phyloP scores from a whole-genome alignment of 1,139 yeast species.

The Diutina siamensis region DNA sequence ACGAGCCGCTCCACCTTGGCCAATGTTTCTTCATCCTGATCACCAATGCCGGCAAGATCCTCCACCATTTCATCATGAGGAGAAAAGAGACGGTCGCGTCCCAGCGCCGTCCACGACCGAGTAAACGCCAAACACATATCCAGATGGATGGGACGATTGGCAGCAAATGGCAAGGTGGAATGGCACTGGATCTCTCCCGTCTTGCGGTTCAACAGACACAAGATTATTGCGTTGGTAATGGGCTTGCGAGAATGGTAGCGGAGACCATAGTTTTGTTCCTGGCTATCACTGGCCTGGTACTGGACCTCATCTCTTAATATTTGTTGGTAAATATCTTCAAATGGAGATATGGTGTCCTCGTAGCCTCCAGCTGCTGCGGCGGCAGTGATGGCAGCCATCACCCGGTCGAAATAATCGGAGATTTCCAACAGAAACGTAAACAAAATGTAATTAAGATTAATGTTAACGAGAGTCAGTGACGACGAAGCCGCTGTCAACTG shows the following conservation, averaged over 20 bases:
- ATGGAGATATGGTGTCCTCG: not conserved
- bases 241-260: not conserved
- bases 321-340: not conserved
- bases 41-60: not conserved
- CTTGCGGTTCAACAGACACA: slow-evolving; percentile 4
- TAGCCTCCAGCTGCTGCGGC: not conserved
- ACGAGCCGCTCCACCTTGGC: not conserved
- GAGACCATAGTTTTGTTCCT: not conserved
- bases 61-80: not conserved
- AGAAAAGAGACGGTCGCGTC: slow-evolving; percentile 2
- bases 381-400: not conserved
- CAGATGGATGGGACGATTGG: not conserved
- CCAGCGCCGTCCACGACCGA: not conserved
- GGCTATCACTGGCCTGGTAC: not conserved
- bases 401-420: not conserved
- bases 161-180: not conserved
- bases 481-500: not conserved
- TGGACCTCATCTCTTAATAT: not conserved
- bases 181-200: slow-evolving; percentile 2
- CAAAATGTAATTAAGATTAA: not conserved
- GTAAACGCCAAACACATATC: not conserved
- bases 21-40: not conserved
- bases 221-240: not conserved
- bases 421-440: slow-evolving; percentile 2
- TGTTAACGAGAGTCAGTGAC: not conserved